Base-by-base conservation (phyloP, 2,329 filamentous ascomycete species). In the Aureobasidium musti region DNA sequence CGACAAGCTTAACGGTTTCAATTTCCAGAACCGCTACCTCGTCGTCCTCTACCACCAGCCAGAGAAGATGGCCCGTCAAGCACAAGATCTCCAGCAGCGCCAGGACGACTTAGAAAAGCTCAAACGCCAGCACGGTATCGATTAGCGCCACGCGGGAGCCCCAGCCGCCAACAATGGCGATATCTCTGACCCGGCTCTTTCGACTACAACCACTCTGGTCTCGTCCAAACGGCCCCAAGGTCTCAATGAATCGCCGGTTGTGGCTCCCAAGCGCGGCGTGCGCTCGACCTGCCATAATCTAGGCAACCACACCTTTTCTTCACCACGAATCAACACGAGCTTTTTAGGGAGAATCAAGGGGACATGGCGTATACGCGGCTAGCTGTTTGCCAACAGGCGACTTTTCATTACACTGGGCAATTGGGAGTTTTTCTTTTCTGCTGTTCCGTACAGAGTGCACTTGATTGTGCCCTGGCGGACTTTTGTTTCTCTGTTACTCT, bases 1-100 rank as follows among this genome's bases (percentile, higher is more conserved):
- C 85, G 95, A 99, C 84, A 97, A 98, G 84, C 86, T 99, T 79
- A 99, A 99, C 84, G 95, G 95, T 78, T 99, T 96, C 88, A 99
- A 99, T 84, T 99, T 99, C 81, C 95, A 99, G 84, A 97, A 94
- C 82, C 91, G 95, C 79, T 99, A 99, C 82, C 91, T 99, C 74
- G 95, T 99, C 76, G 89, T 91, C 68, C 81, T 91, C 77, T 91
- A 91, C 76, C 89, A 91, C 77, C 89, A 91, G 78, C 88, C 88
- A 72, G 89, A 91, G 75, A 91, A 91, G 81, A 90, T 90, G 87
- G 80, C 86, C 77, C 91, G 90, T 80, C 91, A 91, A 83, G 94
- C 91, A 88, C 91, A 95, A 81, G 92, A 97, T 82, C 86, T 98
- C 76, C 91, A 94, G 76, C 89, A 92, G 75, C 91, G 95, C 82